Evolutionary conservation across 768 basidiomycete genomes (phyloP), one percentile per base, ranked within the genome.

Genomic region (Glaciozyma martinii): DNA sequence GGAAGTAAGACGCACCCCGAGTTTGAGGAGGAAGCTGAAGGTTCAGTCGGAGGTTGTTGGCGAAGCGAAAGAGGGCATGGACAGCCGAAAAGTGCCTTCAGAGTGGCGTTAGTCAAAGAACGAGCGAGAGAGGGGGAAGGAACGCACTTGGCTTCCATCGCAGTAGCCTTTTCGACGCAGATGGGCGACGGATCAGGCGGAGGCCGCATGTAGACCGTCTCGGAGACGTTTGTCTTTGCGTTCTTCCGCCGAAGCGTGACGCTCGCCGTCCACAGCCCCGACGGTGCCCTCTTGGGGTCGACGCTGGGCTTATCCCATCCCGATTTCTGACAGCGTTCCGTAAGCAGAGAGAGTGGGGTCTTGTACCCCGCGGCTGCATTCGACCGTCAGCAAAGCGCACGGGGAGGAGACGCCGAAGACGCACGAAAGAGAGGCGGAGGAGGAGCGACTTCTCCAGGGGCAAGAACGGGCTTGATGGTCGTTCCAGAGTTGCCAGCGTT

Each of bases 301-400:
- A 94, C 82, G 12, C 77, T 71, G 1, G 92, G 87, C 66, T 86
- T 86, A 63, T 91, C 89, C 90, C 90, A 94, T 3, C 87, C 90
- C 58, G 82, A 81, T 76, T 93, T 92, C 74, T 90, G 89, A 74
- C 90, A 93, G 83, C 87, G 85, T 79, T 95, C 92, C 59, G 87
- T 81, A 16, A 95, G 80, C 40, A 93, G 75, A 70, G 81, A 85
- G 50, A 90, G 73, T 3, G 92, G 92, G 62, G 83, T 87, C 77
- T 95, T 94, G 67, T 82, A 92, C 25, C 90, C 90, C 58, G 60
- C 25, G 1, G 66, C 66, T 67, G 66, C 8, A 18, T 37, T 27
- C 29, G 6, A 44, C 16, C 23, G 56, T 29, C 29, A 59, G 50
- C 33, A 29, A 16, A 42, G 10, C 18, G 16, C 3, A 13, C 32